These are phyloP conservation scores for Erythrobasidium hasegawianum DNA, from an alignment of 1,284 basidiomycete genomes.

Conservation along the genomic window DNA sequence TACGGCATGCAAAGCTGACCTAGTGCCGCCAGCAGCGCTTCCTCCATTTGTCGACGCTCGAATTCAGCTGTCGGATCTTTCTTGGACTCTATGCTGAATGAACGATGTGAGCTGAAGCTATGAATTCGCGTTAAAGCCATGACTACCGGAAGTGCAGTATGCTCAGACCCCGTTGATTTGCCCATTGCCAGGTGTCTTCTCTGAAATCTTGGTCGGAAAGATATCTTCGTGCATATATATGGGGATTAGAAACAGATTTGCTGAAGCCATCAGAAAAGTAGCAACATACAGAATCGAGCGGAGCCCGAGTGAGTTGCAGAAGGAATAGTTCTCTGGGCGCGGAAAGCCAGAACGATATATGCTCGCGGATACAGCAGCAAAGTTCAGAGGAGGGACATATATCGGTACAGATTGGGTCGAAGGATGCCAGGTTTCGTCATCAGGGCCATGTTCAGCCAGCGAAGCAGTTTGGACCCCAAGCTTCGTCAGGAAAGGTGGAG, in stretches of 20 bases:
- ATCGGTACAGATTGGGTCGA: conserved; percentile 12
- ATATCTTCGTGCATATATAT: conserved; percentile 11
- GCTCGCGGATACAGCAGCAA: conserved; percentile 52
- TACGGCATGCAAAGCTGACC: conserved; percentile 7
- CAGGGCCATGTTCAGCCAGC: too few relatives aligned
- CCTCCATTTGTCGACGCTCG: conserved; percentile 8
- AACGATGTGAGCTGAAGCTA: not conserved
- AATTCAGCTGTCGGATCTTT: conserved; percentile 27
- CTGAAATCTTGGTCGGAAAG: conserved; percentile 29
- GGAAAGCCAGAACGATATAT: conserved; percentile 56
- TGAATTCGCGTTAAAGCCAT: not conserved
- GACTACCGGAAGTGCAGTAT: conserved; percentile 25
- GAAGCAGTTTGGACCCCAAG: too few relatives aligned
- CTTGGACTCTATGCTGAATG: conserved; percentile 18
- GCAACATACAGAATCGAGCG: conserved; percentile 54
- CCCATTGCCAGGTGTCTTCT: conserved; percentile 30
- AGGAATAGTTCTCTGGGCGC: conserved; percentile 55
- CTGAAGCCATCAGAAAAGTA: not conserved
- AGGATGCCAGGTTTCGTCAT: conserved; percentile 4
- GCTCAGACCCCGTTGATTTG: conserved; percentile 9
- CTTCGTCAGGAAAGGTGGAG: too few relatives aligned
- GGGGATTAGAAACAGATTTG: not conserved
- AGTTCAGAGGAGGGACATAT: conserved; percentile 52
- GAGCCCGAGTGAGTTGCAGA: conserved; percentile 54
- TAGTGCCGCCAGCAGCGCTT: conserved; percentile 17